Conservation (phyloP, 169 alveolate species). For the Plasmodium billcollinsi region DNA sequence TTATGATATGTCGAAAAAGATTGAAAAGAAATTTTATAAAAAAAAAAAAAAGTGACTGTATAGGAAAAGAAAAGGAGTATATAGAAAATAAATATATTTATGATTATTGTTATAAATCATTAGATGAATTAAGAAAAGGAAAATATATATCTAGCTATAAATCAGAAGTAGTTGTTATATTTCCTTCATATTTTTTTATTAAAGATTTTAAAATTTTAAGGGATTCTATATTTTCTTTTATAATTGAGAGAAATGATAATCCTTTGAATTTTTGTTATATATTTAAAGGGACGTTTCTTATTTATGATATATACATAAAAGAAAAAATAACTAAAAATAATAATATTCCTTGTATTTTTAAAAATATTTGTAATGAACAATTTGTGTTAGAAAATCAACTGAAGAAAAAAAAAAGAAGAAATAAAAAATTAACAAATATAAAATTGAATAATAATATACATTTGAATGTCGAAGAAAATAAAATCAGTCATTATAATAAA, state of each 20-base stretch:
- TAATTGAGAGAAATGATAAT: conserved; percentile 24
- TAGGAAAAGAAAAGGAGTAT: too few relatives aligned
- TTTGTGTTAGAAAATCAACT: background rate
- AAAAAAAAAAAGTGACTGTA: background rate
- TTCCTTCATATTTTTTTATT: conserved; percentile 16
- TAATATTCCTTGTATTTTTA: background rate
- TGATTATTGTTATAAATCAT: conserved; percentile 18
- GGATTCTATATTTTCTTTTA: conserved; percentile 38
- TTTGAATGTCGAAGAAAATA: too few relatives aligned
- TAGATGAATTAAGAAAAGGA: conserved; percentile 31
- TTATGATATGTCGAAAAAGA: conserved; percentile 56
- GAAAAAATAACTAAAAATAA: conserved; percentile 7
- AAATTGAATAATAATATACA: background rate
- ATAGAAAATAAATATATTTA: background rate
- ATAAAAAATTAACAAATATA: background rate
- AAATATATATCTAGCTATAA: conserved; percentile 12
- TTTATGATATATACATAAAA: conserved; percentile 8
- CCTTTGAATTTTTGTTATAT: conserved; percentile 25
- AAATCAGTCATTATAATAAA: too few relatives aligned
- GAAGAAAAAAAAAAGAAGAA: background rate
- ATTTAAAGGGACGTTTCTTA: conserved; percentile 11
- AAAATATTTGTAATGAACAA: background rate
- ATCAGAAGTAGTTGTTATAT: conserved; percentile 32
- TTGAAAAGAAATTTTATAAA: conserved; percentile 13
- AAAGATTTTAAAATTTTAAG: conserved; percentile 17